Evolutionary conservation across 169 alveolate species (phyloP), one percentile per base, ranked within the genome.

Genomic region (Cryptosporidium ubiquitum): DNA sequence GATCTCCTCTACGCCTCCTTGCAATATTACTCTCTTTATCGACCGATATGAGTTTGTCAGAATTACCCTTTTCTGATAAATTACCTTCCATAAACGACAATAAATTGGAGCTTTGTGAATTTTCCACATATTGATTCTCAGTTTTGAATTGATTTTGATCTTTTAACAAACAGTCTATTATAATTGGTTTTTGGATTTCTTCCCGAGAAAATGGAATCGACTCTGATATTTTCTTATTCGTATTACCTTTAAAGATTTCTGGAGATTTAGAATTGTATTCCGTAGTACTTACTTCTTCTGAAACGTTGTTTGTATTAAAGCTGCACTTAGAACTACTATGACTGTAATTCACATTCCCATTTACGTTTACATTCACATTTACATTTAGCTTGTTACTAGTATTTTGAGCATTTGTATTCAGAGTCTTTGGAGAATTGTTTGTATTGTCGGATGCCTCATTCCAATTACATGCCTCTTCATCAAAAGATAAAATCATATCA

Each of bases 401-500:
- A 55, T 61, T 73, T 33, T 73, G 85, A 26, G 39, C 14, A 73
- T 35, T 73, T 37, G 70, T 57, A 73, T 31, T 73, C 37, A 37
- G n/a, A 33, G 51, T 35, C 23, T 79, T 79, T 29, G 70, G 42
- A n/a, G 89, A 69, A 16, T 35, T 79, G 51, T 49, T 37, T 52
- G 39, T 29, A n/a, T 14, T 26, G 7, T 31, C 49, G 0, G 26
- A 31, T 5, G 64, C 9, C 37, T 79, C 89, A 31, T 64, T 79
- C 89, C 89, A 79, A 42, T 37, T 40, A 39, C 58, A 60, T 10
- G 51, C 39, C 40, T 79, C 75, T 16, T 79, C 89, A 31, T 79
- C 79, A 79, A 79, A 79, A 40, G 89, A 64, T 29, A 79, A 61
- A 7, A 79, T 79, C 89, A 79, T 79, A 49, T 61, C 89, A 64